Evolutionary conservation across 164 flowering plant species (phyloP).

Genomic region (Dillenia suffruticosa): DNA sequence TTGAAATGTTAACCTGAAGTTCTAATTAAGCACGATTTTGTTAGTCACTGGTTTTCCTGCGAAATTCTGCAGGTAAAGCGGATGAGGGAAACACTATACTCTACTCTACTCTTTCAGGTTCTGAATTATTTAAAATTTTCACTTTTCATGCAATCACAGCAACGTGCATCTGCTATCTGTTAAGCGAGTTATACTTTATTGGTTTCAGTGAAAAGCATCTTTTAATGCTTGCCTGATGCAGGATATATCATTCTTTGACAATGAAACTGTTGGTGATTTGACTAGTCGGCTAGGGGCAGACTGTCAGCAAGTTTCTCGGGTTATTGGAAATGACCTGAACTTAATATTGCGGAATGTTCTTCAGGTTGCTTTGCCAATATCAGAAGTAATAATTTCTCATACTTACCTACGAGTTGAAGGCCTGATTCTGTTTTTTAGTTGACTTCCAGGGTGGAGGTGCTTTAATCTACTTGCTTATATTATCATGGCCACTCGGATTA

Average conservation of each 20-base stretch:
- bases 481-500: slow-evolving; percentile 89
- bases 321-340: slow-evolving; percentile 92
- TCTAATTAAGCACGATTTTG: neutral
- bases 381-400: neutral
- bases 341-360: slow-evolving; percentile 72
- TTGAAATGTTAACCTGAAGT: neutral
- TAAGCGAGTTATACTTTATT: neutral
- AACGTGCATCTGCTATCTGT: slow-evolving; percentile 4
- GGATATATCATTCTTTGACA: slow-evolving; percentile 91
- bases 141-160: neutral
- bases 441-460: slow-evolving; percentile 72
- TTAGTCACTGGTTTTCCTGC: slow-evolving; percentile 2
- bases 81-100: slow-evolving; percentile 77
- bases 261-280: slow-evolving; percentile 85
- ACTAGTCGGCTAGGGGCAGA: slow-evolving; percentile 97
- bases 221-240: slow-evolving; percentile 26
- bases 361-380: slow-evolving; percentile 50
- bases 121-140: slow-evolving; percentile 4
- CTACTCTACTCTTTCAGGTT: slow-evolving; percentile 83
- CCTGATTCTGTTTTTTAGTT: slow-evolving; percentile 12
- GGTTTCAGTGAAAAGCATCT: neutral
- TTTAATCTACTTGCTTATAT: slow-evolving; percentile 61
- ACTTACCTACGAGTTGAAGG: slow-evolving; percentile 5
- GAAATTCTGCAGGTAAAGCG: slow-evolving; percentile 69
- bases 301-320: slow-evolving; percentile 94